Evolutionary conservation across 352 stramenopile species (phyloP), one percentile per base, ranked within the genome.

Genomic region (Pythium apleroticum): DNA sequence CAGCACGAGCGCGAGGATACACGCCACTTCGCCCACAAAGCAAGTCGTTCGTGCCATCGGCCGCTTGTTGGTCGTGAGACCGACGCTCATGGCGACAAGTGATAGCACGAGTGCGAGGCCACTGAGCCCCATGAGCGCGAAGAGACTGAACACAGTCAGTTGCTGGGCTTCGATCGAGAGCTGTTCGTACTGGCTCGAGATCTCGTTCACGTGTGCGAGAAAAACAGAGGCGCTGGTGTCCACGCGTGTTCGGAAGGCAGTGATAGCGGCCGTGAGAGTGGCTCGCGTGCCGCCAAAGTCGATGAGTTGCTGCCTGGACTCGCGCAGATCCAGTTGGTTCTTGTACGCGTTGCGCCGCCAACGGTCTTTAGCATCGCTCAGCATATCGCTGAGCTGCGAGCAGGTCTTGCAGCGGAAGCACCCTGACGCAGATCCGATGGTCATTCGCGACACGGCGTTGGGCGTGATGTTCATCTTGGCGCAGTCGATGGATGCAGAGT

Each of bases 361-460:
- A 4, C 69, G 64, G 10, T 77, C 78, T 31, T 66, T 63, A 0
- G 77, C 68, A 8, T 69, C 65, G 9, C 37, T 53, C 8, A 88
- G 54, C 10, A 84, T 68, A 6, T 75, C 56, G 5, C 39, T 45
- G 1, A 91, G 66, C 19, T 49, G 50, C 7, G 73, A 63, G 63
- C 84, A 93, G 3, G 70, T 72, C 54, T 88, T 85, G 53, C 84
- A 93, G 22, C 69, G 74, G 54, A 89, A 91, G 39, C 81, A 93
- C 14, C 84, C 82, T 2, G 78, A 88, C 17, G 59, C 22, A 0
- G 69, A 78, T 0, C 78, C 84, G 39, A 85, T 65, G 8, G 65
- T 83, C 84, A 91, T 93, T 35, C 81, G 77, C 30, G 71, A 73
- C 1, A 60, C 55, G 15, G 74, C 45, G 33, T 69, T 92, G 3